Base-by-base conservation (phyloP, 768 basidiomycete genomes). In the Daedaleopsis nitida region DNA sequence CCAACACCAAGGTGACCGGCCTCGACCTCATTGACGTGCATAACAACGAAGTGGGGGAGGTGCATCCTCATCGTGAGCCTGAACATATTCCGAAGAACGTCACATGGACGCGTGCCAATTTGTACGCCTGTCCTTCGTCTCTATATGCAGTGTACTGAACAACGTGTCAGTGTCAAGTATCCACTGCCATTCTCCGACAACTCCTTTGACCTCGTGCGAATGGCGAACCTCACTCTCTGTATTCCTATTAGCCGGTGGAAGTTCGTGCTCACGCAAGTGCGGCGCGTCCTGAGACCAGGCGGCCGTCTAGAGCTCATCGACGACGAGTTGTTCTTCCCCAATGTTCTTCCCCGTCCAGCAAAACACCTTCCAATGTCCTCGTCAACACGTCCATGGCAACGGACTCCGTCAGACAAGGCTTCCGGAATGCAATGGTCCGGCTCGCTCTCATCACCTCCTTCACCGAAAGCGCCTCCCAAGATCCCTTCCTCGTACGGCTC, bases 301-400 rank as follows among this genome's bases (percentile, higher is more conserved):
- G 91, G 92, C 4, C 80, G 83, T 10, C 74, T 93, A 2, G 92
- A 94, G 70, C 66, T 92, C 51, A 84, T 93, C 53, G 88, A 91
- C 71, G 91, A 93, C 71, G 75, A 87, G 65, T 74, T 89, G 37
- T 71, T 82, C 64, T 91, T 90, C 66, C 86, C 89, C 1, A 85
- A 83, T 59, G 76, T 80, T 17, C 73, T 53, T 3, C 57, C 57
- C 9, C 55, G 49, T 17, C 50, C 60, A 8, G 38, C 68, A 61
- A 47, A 44, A 57, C 17, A 48, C 34, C 43, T 60, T 38, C 51
- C 52, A 4, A 13, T 52, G 13, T 23, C 63, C 19, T 44, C 58
- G 16, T 49, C 60, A 3, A 58, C 24, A 5, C 38, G 38, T 3
- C 57, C 49, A n/a, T 55, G 59, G 16, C 35, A 51, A 34, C 51